Conservation (phyloP, 2,329 filamentous ascomycete genomes). For the Alternaria brassicae region DNA sequence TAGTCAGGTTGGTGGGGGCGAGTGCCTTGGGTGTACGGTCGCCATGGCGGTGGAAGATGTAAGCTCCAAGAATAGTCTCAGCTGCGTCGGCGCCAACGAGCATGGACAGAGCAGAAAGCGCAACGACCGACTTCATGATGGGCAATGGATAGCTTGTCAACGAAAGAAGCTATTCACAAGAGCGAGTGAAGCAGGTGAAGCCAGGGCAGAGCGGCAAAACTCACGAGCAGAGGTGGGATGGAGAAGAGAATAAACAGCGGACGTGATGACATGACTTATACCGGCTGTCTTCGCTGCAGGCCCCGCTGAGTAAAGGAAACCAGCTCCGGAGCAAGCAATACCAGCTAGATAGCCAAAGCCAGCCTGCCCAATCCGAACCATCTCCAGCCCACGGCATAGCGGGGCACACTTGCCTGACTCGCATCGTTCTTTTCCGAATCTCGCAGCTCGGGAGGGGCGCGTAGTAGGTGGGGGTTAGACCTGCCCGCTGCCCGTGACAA, state of each 20-base stretch:
- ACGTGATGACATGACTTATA: slow-evolving; percentile 23
- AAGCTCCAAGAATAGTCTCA: slow-evolving; percentile 80
- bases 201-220: slow-evolving; percentile 8
- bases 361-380: slow-evolving; percentile 17
- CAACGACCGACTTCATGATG: slow-evolving; percentile 39
- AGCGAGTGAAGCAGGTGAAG: slow-evolving; percentile 14
- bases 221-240: slow-evolving; percentile 11
- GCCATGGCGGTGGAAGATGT: slow-evolving; percentile 89
- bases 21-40: slow-evolving; percentile 83
- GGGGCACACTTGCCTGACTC: slow-evolving; percentile 19
- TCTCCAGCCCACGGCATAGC: slow-evolving; percentile 2
- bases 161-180: background rate
- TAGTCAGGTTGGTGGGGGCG: slow-evolving; percentile 74
- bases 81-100: slow-evolving; percentile 41
- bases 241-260: background rate
- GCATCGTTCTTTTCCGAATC: slow-evolving; percentile 30
- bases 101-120: slow-evolving; percentile 36
- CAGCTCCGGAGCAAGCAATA: slow-evolving; percentile 13
- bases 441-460: slow-evolving; percentile 28
- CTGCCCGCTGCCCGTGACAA: slow-evolving; percentile 21
- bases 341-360: slow-evolving; percentile 16
- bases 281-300: slow-evolving; percentile 8
- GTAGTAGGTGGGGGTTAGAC: slow-evolving; percentile 29
- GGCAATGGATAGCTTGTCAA: slow-evolving; percentile 9
- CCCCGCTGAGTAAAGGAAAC: slow-evolving; percentile 24